Base-by-base conservation (phyloP, 148 eudicot species). In the Simmondsia chinensis region DNA sequence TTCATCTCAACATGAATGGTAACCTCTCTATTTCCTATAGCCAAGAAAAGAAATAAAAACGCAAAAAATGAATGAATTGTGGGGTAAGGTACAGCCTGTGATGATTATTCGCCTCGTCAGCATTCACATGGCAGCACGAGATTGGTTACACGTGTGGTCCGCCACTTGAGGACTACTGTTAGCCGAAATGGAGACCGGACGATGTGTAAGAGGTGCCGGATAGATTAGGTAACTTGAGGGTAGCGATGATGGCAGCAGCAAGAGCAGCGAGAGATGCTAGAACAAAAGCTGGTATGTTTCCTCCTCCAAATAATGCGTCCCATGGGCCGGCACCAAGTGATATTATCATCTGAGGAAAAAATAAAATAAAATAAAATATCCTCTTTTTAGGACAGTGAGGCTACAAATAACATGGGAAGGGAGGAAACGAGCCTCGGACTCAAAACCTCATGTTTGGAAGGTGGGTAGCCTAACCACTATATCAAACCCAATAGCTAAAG, bases 291-390 rank as follows among this genome's bases (percentile, higher is more conserved):
- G 95, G 94, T 58, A 82, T 50, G 47, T 91, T 91, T 60, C 95
- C 95, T 43, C 97, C 97, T 14, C 97, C 97, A 64, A 91, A 91
- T 27, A 91, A 56, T 11, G 80, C 97, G 60, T 85, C 97, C 94
- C 97, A 91, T 12, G 97, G 97, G 33, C 97, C 97, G 39, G 97
- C 97, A 53, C 94, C 97, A 57, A 91, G 95, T 12, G 97, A 91
- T 33, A 91, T 66, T 22, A 91, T 66, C 95, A 91, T 85, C 95
- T 85, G 32, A 11, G 52, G 17, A 36, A 35, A 53, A 16, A 37
- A 20, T 53, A 11, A 13, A 49, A 32, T 7, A 26, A 16, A 19
- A 22, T 3, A 8, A 20, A 2, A 18, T n/a, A n/a, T n/a, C n/a
- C 9, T 20, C 5, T 23, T 4, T n/a, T 4, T 15, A 13, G 13